phyloP scores from a whole-genome alignment of 2,329 filamentous ascomycete species.

The Colletotrichum theobromicola region DNA sequence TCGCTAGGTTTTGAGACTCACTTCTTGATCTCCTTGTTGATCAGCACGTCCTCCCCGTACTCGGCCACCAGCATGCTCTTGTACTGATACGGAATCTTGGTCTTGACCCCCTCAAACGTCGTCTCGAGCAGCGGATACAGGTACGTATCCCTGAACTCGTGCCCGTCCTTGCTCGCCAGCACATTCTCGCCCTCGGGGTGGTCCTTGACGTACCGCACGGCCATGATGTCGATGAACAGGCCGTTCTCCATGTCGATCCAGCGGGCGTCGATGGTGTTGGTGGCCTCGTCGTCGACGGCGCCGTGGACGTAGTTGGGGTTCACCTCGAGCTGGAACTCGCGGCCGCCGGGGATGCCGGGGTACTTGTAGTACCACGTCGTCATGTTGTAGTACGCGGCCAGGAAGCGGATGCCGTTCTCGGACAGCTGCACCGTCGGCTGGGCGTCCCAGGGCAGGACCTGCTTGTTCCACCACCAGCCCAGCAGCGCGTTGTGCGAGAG shows the following conservation, averaged over 20 bases:
- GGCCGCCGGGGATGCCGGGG: conserved; percentile 39
- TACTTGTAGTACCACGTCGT: conserved; percentile 50
- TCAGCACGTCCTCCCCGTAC: conserved; percentile 58
- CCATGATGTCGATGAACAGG: conserved; percentile 57
- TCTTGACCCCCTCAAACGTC: conserved; percentile 69
- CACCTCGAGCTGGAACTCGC: conserved; percentile 54
- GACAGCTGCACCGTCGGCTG: conserved; percentile 79
- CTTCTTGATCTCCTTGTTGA: conserved; percentile 56
- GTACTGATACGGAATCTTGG: conserved; percentile 69
- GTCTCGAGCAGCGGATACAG: conserved; percentile 74
- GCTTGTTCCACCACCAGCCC: conserved; percentile 85
- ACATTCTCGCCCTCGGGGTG: conserved; percentile 49
- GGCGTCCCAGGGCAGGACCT: conserved; percentile 75
- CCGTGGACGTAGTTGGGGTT: conserved; percentile 48
- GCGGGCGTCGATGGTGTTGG: conserved; percentile 52
- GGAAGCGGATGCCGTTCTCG: conserved; percentile 66
- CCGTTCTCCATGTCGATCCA: conserved; percentile 54
- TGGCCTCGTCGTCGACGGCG: conserved; percentile 26
- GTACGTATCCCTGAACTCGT: conserved; percentile 59
- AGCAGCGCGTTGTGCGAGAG: conserved; percentile 84
- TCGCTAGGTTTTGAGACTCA: conserved; percentile 35
- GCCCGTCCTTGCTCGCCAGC: conserved; percentile 55
- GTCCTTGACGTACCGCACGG: conserved; percentile 51
- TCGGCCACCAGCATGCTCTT: conserved; percentile 63
- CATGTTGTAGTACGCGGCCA: conserved; percentile 72